Base-by-base conservation (phyloP, 495 filamentous ascomycete species). In the Aspergillus sclerotiicarbonarius region DNA sequence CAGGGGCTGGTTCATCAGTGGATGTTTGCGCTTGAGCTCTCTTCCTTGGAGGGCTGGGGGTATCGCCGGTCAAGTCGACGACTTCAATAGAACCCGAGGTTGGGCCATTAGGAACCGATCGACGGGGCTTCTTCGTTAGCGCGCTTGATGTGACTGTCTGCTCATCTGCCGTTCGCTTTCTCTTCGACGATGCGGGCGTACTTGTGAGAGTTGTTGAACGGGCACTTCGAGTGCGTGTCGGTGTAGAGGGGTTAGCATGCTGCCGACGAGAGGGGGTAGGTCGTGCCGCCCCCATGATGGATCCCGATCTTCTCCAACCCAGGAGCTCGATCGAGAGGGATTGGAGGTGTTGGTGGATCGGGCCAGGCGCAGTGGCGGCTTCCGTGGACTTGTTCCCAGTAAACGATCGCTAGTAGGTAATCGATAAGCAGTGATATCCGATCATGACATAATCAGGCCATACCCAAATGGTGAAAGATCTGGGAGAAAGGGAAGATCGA, bases 61-160 rank as follows among this genome's bases (percentile, higher is more conserved):
- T n/a, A 21, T 67, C 58, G 21, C 56, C 58, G 8, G 62, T 69
- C 37, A 66, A 21, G 51, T 73, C 57, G 16, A 64, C 52, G 29
- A 56, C 60, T 25, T 62, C 54, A 18, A 9, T 19, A 5, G 15
- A 2, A 4, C 20, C 29, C 4, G 31, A n/a, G 2, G 19, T 21
- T 10, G 43, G 29, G 10, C 19, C 50, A 1, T 56, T 30, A n/a
- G 10, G 2, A 9, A n/a, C 8, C 29, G 10, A 19, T 16, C 16
- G 33, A 52, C 41, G 15, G 1, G 53, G 49, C 19, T 35, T 19
- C 19, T 16, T 33, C 44, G 58, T 64, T 2, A 31, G 19, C 3
- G 60, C n/a, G 9, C 37, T 46, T 4, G 20, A 3, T 1, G 33
- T 7, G 13, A 35, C 9, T 41, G 37, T n/a, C 37, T 6, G 37